Conservation (phyloP, 352 stramenopile species). For the Globisporangium acanthophoron region DNA sequence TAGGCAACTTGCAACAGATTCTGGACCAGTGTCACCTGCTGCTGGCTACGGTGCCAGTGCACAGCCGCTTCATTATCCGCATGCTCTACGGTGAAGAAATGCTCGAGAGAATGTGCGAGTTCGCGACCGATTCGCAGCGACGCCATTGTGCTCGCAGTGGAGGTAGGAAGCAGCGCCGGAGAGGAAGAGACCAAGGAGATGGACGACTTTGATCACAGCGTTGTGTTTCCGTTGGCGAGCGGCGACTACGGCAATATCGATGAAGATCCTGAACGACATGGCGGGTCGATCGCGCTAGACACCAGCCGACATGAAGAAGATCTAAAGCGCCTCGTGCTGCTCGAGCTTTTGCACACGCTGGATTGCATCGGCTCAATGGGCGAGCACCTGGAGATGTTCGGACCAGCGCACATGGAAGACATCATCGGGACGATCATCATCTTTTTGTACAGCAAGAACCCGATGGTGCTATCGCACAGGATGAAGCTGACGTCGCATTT, state of each 20-base stretch:
- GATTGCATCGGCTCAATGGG: conserved; percentile 82
- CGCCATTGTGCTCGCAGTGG: conserved; percentile 14
- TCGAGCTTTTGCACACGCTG: conserved; percentile 78
- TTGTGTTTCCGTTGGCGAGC: background rate
- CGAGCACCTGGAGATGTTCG: conserved; percentile 83
- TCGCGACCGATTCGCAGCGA: conserved; percentile 48
- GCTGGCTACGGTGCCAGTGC: conserved; percentile 66
- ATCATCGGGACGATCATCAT: conserved; percentile 78
- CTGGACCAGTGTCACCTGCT: conserved; percentile 76
- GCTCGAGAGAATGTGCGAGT: conserved; percentile 65
- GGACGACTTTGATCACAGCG: background rate
- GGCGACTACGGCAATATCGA: background rate
- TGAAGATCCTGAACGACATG: background rate
- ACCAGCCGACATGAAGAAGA: conserved; percentile 67
- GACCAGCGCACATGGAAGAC: conserved; percentile 76
- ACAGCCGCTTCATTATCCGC: conserved; percentile 67
- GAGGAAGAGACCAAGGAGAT: conserved; percentile 7
- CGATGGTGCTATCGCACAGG: conserved; percentile 66
- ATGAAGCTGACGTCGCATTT: conserved; percentile 86
- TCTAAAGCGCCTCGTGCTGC: conserved; percentile 69
- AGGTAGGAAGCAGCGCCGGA: background rate
- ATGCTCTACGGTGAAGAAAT: conserved; percentile 78
- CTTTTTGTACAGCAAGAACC: conserved; percentile 82
- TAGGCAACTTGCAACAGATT: conserved; percentile 69
- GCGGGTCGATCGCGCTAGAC: conserved; percentile 16